These are phyloP conservation scores for Albatrellus ellisii DNA, from an alignment of 768 basidiomycete genomes.

Conservation along the genomic window DNA sequence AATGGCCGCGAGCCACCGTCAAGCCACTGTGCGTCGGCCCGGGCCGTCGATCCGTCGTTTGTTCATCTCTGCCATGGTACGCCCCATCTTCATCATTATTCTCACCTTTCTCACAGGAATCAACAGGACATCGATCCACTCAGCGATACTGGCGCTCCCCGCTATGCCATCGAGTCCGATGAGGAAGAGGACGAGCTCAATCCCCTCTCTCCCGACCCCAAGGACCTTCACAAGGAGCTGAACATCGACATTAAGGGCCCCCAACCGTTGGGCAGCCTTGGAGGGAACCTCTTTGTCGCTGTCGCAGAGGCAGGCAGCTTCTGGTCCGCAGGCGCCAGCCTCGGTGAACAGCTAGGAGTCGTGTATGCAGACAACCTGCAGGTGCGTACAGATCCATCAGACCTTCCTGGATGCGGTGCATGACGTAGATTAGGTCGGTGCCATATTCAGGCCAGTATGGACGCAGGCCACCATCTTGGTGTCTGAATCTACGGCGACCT, in stretches of 20 bases:
- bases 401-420: not conserved
- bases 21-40: not conserved
- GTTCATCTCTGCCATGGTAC: not conserved
- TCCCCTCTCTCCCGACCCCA: slow-evolving; percentile 6
- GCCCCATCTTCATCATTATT: not conserved
- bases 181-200: slow-evolving; percentile 18
- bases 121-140: slow-evolving; percentile 13
- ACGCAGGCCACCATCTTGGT: slow-evolving; percentile 12
- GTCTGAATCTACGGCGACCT: slow-evolving; percentile 10
- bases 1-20: not conserved
- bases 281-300: slow-evolving; percentile 10
- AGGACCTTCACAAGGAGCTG: not conserved
- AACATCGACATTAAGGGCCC: not conserved
- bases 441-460: slow-evolving; percentile 13
- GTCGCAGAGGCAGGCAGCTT: slow-evolving; percentile 12
- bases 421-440: slow-evolving; percentile 13
- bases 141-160: slow-evolving; percentile 15
- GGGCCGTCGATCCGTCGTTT: not conserved
- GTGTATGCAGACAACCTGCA: slow-evolving; percentile 6
- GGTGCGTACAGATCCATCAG: slow-evolving; percentile 2
- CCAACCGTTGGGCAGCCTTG: not conserved
- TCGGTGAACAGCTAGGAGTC: slow-evolving; percentile 12
- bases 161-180: slow-evolving; percentile 18
- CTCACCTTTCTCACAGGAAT: not conserved
- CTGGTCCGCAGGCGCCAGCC: slow-evolving; percentile 13